Conservation (phyloP, 2,329 filamentous ascomycete species). For the Fusarium redolens region DNA sequence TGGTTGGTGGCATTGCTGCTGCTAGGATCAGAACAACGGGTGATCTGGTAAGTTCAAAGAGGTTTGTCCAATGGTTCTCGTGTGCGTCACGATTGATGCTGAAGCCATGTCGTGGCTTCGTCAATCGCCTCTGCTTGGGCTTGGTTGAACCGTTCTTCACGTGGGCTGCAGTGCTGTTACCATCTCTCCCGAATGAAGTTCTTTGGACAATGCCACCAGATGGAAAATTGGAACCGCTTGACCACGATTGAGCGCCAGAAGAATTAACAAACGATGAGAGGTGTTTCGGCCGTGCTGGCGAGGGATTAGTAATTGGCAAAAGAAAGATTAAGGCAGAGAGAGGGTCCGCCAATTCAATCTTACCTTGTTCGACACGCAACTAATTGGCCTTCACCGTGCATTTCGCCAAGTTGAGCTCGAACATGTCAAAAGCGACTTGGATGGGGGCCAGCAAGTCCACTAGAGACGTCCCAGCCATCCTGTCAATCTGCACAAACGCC, state of each 20-base stretch:
- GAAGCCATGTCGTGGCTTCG: background rate
- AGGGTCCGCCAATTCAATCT: background rate
- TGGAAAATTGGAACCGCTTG: background rate
- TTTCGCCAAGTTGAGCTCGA: background rate
- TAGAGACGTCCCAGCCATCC: background rate
- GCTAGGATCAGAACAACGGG: background rate
- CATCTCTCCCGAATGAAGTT: background rate
- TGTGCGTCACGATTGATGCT: fast-evolving
- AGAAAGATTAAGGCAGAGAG: background rate
- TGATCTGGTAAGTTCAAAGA: fast-evolving
- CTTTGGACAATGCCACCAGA: fast-evolving
- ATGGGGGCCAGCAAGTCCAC: background rate
- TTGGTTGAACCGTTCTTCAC: background rate
- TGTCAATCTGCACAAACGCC: background rate
- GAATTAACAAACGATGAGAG: background rate
- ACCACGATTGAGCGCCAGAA: background rate
- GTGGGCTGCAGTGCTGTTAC: fast-evolving
- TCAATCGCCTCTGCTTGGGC: background rate
- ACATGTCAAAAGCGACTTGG: background rate
- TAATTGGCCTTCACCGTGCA: background rate
- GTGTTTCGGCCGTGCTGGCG: background rate
- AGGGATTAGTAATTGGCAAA: background rate
- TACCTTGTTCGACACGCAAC: background rate
- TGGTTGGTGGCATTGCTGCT: background rate
- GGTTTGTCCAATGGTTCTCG: background rate